A percentile compares a stretch with the other conserved stretches of the same genome.
These are phyloP conservation scores for Artomyces pyxidatus DNA, from an alignment of 768 basidiomycete species.

Conservation along the genomic window DNA sequence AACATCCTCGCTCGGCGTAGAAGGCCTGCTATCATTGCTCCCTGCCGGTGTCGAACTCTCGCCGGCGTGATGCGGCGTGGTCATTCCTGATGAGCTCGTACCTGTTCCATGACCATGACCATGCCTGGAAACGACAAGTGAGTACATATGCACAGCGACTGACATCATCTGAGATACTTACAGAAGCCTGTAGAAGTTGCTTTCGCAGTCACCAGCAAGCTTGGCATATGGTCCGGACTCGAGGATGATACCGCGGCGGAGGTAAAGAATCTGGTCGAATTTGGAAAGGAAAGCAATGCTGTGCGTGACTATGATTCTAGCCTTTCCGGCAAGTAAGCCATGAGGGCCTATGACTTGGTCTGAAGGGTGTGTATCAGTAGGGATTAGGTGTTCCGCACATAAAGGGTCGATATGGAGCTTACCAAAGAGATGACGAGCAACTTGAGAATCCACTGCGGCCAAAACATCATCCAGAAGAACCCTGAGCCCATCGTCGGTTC, in stretches of 20 bases:
- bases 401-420: conserved; percentile 2
- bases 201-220: conserved; percentile 49
- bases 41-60: conserved; percentile 1
- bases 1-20: conserved; percentile 1
- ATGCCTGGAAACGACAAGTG: conserved; percentile 3
- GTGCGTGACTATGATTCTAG: conserved; percentile 81
- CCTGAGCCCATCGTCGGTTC: conserved; percentile 25
- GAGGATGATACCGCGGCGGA: conserved; percentile 76
- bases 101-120: conserved; percentile 12
- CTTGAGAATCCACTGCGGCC: conserved; percentile 80
- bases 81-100: conserved; percentile 5
- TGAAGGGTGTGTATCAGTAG: too few relatives aligned
- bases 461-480: conserved; percentile 86
- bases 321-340: conserved; percentile 76
- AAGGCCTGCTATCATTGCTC: conserved; percentile 12
- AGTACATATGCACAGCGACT: conserved; percentile 18
- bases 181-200: conserved; percentile 67
- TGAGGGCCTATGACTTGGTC: conserved; percentile 83
- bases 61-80: conserved; percentile 19
- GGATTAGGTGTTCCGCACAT: background rate
- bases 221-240: conserved; percentile 63
- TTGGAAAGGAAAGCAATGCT: conserved; percentile 75
- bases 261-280: conserved; percentile 66
- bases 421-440: conserved; percentile 83
- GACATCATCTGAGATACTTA: too few relatives aligned